Percentiles rank a stretch among this genome's conserved stretches.
phyloP scores from a whole-genome alignment of 345 rosid genomes.

The Syzygium aqueum region DNA sequence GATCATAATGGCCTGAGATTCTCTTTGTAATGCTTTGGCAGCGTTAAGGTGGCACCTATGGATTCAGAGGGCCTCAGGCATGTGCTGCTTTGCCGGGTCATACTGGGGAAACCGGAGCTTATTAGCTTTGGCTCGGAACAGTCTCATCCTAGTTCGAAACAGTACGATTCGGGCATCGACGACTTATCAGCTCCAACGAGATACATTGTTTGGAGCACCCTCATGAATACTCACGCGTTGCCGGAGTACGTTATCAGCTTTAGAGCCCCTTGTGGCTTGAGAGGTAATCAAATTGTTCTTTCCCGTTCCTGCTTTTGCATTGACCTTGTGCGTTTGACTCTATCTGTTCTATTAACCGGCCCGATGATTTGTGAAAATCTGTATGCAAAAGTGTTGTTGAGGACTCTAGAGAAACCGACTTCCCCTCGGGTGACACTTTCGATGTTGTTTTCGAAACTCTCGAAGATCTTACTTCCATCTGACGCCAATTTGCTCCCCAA shows the following conservation, averaged over 20 bases:
- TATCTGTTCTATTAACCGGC: not conserved
- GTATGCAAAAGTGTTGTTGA: constrained; percentile 16
- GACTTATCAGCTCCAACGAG: constrained; percentile 38
- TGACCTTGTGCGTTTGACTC: not conserved
- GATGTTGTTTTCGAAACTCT: constrained; percentile 42
- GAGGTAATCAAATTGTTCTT: not conserved
- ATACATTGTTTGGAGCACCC: constrained; percentile 66
- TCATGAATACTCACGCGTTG: constrained; percentile 69
- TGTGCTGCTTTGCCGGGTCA: constrained; percentile 65
- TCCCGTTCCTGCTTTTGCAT: not conserved
- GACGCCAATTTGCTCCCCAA: constrained; percentile 34
- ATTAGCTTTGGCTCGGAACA: constrained; percentile 51
- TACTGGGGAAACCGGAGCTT: constrained; percentile 59
- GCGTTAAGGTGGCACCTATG: constrained; percentile 25
- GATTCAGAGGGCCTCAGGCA: constrained; percentile 56
- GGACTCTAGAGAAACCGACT: constrained; percentile 24
- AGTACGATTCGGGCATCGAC: constrained; percentile 71
- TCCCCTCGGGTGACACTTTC: constrained; percentile 85
- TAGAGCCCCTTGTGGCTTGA: constrained; percentile 33
- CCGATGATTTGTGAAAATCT: not conserved
- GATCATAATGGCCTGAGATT: not conserved
- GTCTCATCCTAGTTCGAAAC: constrained; percentile 42
- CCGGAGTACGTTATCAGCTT: constrained; percentile 64
- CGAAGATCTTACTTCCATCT: constrained; percentile 44
- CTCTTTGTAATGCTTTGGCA: constrained; percentile 4